A percentile compares a stretch with the other conserved stretches of the same genome.
These are phyloP conservation scores for Apostasia ramifera DNA, from an alignment of 106 monocot genomes.

Conservation along the genomic window DNA sequence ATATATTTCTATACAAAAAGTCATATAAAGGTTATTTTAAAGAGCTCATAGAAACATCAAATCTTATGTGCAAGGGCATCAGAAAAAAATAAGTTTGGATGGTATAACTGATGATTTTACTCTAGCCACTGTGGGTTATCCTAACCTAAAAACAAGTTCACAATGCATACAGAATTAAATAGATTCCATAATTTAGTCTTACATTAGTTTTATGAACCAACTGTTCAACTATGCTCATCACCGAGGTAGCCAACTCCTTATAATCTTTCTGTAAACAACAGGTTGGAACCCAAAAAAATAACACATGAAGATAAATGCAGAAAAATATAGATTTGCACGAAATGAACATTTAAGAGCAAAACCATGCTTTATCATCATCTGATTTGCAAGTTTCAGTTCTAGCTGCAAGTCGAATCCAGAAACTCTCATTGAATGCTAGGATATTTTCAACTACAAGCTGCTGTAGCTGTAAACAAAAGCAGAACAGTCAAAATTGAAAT, in stretches of 20 bases:
- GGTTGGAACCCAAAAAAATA: not conserved
- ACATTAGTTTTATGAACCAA: constrained; percentile 91
- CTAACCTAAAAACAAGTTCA: too few species aligned
- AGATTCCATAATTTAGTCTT: constrained; percentile 3
- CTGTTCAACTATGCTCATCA: constrained; percentile 90
- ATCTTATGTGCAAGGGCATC: too few species aligned
- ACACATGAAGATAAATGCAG: not conserved
- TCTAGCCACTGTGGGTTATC: too few species aligned
- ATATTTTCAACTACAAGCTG: constrained; percentile 90
- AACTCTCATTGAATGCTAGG: constrained; percentile 61
- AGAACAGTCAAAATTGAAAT: not conserved
- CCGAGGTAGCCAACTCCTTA: constrained; percentile 70
- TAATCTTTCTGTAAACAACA: constrained; percentile 74
- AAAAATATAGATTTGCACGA: not conserved
- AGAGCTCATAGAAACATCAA: too few species aligned
- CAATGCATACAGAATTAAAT: too few species aligned
- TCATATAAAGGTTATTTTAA: too few species aligned
- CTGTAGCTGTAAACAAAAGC: constrained; percentile 47
- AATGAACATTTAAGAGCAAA: constrained; percentile 33
- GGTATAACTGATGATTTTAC: too few species aligned
- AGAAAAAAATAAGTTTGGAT: too few species aligned
- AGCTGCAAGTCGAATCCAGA: constrained; percentile 95
- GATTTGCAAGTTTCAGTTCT: constrained; percentile 88
- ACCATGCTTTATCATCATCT: constrained; percentile 95
- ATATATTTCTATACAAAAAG: too few species aligned